These are phyloP conservation scores for Calonectria honghensis DNA, from an alignment of 2,329 filamentous ascomycete genomes.

Conservation along the genomic window DNA sequence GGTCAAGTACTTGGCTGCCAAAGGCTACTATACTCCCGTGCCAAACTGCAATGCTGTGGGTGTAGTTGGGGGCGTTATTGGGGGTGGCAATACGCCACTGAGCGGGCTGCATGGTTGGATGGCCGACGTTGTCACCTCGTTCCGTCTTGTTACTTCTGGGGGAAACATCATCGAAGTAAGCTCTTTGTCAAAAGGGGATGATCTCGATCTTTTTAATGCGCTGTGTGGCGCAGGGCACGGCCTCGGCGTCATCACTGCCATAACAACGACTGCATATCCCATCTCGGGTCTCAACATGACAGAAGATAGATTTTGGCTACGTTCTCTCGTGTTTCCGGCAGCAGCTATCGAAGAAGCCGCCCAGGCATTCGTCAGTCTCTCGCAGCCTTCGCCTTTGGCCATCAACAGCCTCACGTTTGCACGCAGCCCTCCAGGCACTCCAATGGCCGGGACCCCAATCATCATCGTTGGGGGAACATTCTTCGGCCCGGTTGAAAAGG, in stretches of 20 bases:
- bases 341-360: conserved; percentile 48
- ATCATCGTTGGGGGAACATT: conserved; percentile 51
- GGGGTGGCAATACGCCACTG: conserved; percentile 54
- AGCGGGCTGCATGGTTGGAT: conserved; percentile 59
- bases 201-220: conserved; percentile 55
- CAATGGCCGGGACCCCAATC: conserved; percentile 55
- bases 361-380: conserved; percentile 49
- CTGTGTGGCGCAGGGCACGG: conserved; percentile 61
- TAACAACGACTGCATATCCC: conserved; percentile 52
- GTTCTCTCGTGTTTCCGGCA: conserved; percentile 56
- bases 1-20: conserved; percentile 43
- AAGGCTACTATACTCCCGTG: conserved; percentile 58
- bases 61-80: conserved; percentile 54
- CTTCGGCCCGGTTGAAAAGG: conserved; percentile 52
- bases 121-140: conserved; percentile 56
- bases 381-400: conserved; percentile 40
- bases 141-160: conserved; percentile 54
- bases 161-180: conserved; percentile 44
- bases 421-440: conserved; percentile 56
- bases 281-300: conserved; percentile 54
- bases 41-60: conserved; percentile 56
- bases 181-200: conserved; percentile 42
- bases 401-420: conserved; percentile 51
- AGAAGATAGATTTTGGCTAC: conserved; percentile 57
- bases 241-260: conserved; percentile 57